Base-by-base conservation (phyloP, 768 basidiomycete genomes). In the Ramaria sp. region DNA sequence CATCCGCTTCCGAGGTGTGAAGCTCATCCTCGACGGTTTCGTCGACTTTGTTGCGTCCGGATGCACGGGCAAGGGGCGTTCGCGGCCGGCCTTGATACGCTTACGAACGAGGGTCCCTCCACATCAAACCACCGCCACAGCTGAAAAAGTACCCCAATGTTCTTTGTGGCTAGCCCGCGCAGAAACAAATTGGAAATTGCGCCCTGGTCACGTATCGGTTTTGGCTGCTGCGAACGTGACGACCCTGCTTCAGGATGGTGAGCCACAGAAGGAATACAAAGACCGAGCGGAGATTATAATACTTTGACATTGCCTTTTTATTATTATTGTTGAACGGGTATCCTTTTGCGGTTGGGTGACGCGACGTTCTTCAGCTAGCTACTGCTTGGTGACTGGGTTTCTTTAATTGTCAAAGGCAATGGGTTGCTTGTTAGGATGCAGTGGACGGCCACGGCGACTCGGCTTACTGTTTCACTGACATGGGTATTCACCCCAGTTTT, bases 101-200 rank as follows among this genome's bases (percentile, higher is more conserved):
- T 25, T 65, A 70, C 59, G n/a, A 61, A 47, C 30, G 56, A 58
- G 61, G 78, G 65, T 27, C 16, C 25, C 49, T 61, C 0, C 55
- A 67, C 60, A 74, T 85, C 52, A 77, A 75, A 56, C 71, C 79
- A 3, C 83, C 81, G 0, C 70, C 87, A 38, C 82, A 84, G 60
- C 64, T 87, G 2, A 61, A 59, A 6, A 66, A 65, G 0, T 66
- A 81, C 62, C 67, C 77, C 0, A 71, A 71, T 56, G 76, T 87
- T 13, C n/a, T 85, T 82, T 55, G 86, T 57, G 78, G 82, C 37
- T 79, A 76, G 70, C 54, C 66, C 0, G 85, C 85, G 64, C 78
- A 84, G 64, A 85, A 84, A 60, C 81, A 77, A 61, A 66, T 66
- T 0, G 70, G 66, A 15, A 84, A 85, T 63, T 69, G 68, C 0